phyloP scores from a whole-genome alignment of 495 filamentous ascomycete species.

The Xylaria scruposa region DNA sequence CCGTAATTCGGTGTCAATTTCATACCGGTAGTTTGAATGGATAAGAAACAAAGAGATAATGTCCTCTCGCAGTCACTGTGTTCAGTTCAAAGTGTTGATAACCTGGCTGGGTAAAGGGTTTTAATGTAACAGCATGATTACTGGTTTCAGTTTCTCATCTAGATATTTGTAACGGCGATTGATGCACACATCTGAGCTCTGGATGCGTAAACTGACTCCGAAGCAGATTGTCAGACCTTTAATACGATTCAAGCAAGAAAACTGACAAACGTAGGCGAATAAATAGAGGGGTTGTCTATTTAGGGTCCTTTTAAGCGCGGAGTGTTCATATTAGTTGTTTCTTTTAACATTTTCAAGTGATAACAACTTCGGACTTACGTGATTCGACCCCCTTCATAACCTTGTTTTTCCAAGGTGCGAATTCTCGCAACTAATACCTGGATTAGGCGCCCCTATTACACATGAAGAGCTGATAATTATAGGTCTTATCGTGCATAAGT shows the following conservation, averaged over 20 bases:
- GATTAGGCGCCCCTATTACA: background rate
- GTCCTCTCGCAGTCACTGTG: background rate
- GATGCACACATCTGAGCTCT: background rate
- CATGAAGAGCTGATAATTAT: background rate
- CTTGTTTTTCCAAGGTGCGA: background rate
- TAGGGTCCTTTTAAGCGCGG: background rate
- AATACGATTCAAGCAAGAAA: background rate
- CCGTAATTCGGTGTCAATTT: background rate
- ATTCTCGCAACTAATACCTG: background rate
- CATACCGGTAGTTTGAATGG: background rate
- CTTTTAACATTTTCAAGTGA: background rate
- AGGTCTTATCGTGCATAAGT: conserved; percentile 8
- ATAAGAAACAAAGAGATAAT: background rate
- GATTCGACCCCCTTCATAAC: background rate
- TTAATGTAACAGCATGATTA: too few species aligned
- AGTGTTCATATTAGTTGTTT: background rate
- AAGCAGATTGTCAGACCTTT: background rate
- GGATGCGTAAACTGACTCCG: background rate
- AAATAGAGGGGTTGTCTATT: background rate
- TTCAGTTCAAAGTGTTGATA: background rate
- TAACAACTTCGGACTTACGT: background rate
- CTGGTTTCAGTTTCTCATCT: background rate
- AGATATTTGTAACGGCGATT: background rate
- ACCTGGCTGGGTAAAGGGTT: background rate
- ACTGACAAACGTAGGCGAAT: background rate